Base-by-base conservation (phyloP, 176 grass and related monocot genomes). In the Poa pratensis region DNA sequence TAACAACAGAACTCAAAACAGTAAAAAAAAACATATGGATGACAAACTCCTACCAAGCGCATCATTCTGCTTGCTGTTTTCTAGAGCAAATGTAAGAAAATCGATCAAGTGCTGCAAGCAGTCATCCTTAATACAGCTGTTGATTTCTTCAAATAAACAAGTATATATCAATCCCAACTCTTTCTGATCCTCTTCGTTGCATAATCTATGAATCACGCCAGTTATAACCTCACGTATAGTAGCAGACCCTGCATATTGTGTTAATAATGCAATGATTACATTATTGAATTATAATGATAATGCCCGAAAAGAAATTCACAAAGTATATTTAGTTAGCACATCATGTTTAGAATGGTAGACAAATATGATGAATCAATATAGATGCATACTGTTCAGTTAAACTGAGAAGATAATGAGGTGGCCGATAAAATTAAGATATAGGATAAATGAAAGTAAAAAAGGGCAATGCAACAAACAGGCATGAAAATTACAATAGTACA, bases 121-220 rank as follows among this genome's bases (percentile, higher is more conserved):
- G 59, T 73, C 73, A 80, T 79, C 88, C 75, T 84, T 75, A 42
- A 94, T 78, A 50, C 91, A 89, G 27, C 40, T 77, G 35, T 86
- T 87, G 65, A 89, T 92, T 83, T 90, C 89, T 85, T 89, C 77
- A 75, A 92, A 90, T 78, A 98, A 86, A 85, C 91, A 94, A 42
- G 76, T 65, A 83, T 89, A 92, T 83, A 98, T 79, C 53, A 92
- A 74, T 30, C 66, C 50, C 81, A 95, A 83, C 52, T 98, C 96
- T 80, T 92, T 95, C 48, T 79, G 48, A 60, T 95, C 89, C 30
- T 93, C 81, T 72, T 93, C 93, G 85, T 63, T 88, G 49, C 91
- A 95, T 64, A 98, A 80, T 88, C 93, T 91, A 86, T 51, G 42
- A 54, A 98, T 84, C 67, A 98, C 54, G 69, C 91, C 96, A 83